These are phyloP conservation scores for Fusarium odoratissimum DNA, from an alignment of 2,329 filamentous ascomycete species.

Conservation along the genomic window DNA sequence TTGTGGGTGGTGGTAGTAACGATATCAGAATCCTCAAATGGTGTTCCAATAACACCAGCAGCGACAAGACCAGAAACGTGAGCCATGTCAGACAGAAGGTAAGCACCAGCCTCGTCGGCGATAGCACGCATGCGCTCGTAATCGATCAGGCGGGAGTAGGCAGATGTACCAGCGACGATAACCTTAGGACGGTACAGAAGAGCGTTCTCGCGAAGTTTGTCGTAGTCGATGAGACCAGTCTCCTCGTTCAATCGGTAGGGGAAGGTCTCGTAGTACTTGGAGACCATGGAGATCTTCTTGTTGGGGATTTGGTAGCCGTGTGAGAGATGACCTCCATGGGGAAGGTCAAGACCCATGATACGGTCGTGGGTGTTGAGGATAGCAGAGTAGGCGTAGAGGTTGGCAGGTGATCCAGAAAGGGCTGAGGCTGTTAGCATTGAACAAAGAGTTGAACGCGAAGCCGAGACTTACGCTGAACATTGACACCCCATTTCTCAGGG, in stretches of 20 bases:
- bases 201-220: constrained; percentile 85
- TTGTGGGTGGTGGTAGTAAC: constrained; percentile 99
- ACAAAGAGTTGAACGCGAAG: not conserved
- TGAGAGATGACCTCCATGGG: constrained; percentile 92
- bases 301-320: constrained; percentile 95
- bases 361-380: constrained; percentile 90
- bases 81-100: constrained; percentile 93
- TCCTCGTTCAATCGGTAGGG: constrained; percentile 90
- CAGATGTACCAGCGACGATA: constrained; percentile 91
- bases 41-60: constrained; percentile 86
- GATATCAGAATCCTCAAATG: constrained; percentile 88
- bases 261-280: constrained; percentile 97
- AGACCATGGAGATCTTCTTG: constrained; percentile 93
- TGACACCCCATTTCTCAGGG: constrained; percentile 90
- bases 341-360: constrained; percentile 94
- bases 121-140: constrained; percentile 90
- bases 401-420: constrained; percentile 76
- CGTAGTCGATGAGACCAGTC: constrained; percentile 93
- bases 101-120: constrained; percentile 86
- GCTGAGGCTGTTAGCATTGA: constrained; percentile 53
- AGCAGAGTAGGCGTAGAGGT: constrained; percentile 92
- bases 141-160: constrained; percentile 93
- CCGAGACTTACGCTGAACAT: constrained; percentile 79
- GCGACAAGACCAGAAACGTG: constrained; percentile 94
- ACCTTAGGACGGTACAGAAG: constrained; percentile 92